phyloP scores from a whole-genome alignment of 345 rosid genomes.

The Streptanthus diversifolius region DNA sequence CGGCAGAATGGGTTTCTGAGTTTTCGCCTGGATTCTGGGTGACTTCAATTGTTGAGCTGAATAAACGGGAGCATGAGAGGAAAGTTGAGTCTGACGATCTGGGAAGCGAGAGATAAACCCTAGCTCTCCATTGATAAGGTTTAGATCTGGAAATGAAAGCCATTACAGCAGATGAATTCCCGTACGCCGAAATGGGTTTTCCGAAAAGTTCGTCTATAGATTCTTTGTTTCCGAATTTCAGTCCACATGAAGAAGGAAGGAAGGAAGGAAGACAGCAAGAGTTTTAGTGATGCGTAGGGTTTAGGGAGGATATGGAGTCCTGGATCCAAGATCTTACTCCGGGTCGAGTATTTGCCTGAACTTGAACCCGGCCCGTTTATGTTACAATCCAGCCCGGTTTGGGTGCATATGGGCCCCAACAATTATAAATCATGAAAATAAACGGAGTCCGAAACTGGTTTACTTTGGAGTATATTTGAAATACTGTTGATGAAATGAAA shows the following conservation, averaged over 20 bases:
- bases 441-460: neutral
- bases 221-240: neutral
- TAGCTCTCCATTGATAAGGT: constrained; percentile 37
- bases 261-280: constrained; percentile 5
- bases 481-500: neutral
- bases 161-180: constrained; percentile 30
- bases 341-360: constrained; percentile 13
- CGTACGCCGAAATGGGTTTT: neutral
- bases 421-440: neutral
- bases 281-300: constrained; percentile 19
- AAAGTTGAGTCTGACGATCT: constrained; percentile 31
- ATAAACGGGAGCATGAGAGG: constrained; percentile 36
- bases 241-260: neutral
- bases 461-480: neutral
- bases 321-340: constrained; percentile 13
- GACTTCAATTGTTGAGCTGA: constrained; percentile 43
- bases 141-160: constrained; percentile 45
- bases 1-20: constrained; percentile 16
- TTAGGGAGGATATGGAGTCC: constrained; percentile 19
- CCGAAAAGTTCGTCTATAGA: neutral
- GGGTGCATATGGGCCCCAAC: neutral
- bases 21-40: neutral
- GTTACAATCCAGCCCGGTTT: neutral
- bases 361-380: constrained; percentile 2
- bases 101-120: constrained; percentile 33